Base-by-base conservation (phyloP, 1,284 basidiomycete genomes). In the Hymenochaete sp. region DNA sequence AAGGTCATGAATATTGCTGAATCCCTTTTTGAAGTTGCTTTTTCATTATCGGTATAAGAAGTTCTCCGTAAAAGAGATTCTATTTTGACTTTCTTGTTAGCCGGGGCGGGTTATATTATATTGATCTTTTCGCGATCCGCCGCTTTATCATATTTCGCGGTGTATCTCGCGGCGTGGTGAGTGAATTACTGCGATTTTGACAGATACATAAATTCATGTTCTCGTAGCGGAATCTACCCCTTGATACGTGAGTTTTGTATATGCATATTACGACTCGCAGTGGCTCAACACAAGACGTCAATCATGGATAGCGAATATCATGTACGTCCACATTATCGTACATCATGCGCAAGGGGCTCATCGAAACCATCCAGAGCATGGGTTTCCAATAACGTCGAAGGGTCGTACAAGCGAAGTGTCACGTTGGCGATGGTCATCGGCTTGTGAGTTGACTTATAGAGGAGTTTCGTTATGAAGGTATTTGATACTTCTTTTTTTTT, bases 321-420 rank as follows among this genome's bases (percentile, higher is more conserved):
- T 81, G 75, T 76, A 53, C 55, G 70, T 56, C 14, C 24, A 14
- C 7, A 16, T 45, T 19, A 2, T 49, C 9, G 2, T 19, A 27
- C 27, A 14, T 44, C 26, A 22, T 4, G 21, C 21, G 38, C 26
- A 43, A 13, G 21, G 40, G 36, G 40, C 31, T 44, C 35, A 35
- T 25, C 18, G n/a, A n/a, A 43, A 21, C 11, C n/a, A 18, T 48
- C 9, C 46, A 79, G 75, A 52, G 78, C 82, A 4, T 83, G 82
- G 77, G 72, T 77, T 26, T 77, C 77, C 24, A 81, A 81, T 54
- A 84, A 82, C 55, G 72, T 82, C 13, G 82, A 86, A 63, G 81
- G 83, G 5, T 72, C 75, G 0, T 87, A 86, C 61, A 86, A 86
- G 55, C 77, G 83, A 18, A 79, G 79, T 52, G 82, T 84, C 1